These are phyloP conservation scores for Gigaspora rosea DNA, from an alignment of 192 early-diverging fungal species.

Conservation along the genomic window DNA sequence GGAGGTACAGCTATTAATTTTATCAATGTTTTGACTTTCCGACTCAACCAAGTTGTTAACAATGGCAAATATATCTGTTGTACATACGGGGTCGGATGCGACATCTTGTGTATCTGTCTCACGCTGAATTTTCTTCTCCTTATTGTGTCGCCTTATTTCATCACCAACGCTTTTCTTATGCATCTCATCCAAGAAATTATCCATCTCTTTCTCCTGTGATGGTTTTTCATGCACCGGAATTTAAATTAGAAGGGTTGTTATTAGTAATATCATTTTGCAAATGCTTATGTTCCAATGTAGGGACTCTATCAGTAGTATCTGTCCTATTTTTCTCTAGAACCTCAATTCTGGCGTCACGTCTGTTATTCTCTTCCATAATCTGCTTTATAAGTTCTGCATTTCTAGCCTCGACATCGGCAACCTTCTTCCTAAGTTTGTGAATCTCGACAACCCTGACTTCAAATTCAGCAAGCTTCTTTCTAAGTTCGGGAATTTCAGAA, in stretches of 20 bases:
- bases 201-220: conserved; percentile 6
- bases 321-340: background rate
- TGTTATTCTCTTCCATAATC: background rate
- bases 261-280: conserved; percentile 23
- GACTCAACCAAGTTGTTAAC: background rate
- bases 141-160: conserved; percentile 1
- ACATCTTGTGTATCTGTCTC: background rate
- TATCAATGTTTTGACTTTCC: background rate
- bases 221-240: background rate
- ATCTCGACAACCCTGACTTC: background rate
- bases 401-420: background rate
- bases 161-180: conserved; percentile 17
- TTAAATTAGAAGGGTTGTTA: background rate
- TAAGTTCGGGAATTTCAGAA: background rate
- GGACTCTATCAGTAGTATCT: conserved; percentile 5
- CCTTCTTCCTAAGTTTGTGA: background rate
- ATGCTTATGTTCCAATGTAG: conserved; percentile 12
- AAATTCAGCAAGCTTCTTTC: background rate
- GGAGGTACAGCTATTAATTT: background rate
- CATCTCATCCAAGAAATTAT: background rate
- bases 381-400: background rate
- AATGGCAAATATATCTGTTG: conserved; percentile 1
- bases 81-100: background rate
- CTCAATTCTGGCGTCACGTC: conserved; percentile 11
- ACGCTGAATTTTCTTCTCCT: conserved; percentile 8